Evolutionary conservation across 1,284 basidiomycete species (phyloP).

Genomic region (Rhodotorula mucilaginosa): DNA sequence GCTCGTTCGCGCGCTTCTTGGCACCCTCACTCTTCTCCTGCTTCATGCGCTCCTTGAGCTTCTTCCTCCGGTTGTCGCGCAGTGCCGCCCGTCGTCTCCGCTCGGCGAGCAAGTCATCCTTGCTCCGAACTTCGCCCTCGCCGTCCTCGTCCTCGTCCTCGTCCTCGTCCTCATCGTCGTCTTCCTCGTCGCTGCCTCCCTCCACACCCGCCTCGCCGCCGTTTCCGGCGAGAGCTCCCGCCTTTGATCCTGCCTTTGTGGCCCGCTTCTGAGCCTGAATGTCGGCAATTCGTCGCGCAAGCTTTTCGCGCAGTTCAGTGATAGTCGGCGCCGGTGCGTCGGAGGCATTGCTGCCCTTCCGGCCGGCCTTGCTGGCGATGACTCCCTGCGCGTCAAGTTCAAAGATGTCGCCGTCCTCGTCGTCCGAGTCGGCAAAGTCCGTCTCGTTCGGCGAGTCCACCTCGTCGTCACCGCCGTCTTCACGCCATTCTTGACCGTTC

Average conservation of each 20-base stretch:
- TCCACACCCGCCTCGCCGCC: not conserved
- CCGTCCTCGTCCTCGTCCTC: conserved; percentile 52
- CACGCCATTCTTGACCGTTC: conserved; percentile 28
- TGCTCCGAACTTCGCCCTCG: conserved; percentile 51
- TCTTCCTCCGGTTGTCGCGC: conserved; percentile 75
- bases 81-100: conserved; percentile 70
- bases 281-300: conserved; percentile 72
- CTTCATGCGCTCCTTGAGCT: conserved; percentile 75
- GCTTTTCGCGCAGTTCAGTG: conserved; percentile 67
- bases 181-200: conserved; percentile 1
- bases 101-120: conserved; percentile 78
- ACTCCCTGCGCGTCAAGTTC: conserved; percentile 44
- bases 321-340: conserved; percentile 52
- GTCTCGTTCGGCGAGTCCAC: conserved; percentile 47
- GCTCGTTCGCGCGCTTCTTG: conserved; percentile 57
- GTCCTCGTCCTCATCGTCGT: conserved; percentile 47
- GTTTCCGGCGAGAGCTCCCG: not conserved
- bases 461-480: conserved; percentile 20
- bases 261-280: conserved; percentile 58
- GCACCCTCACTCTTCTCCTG: conserved; percentile 61
- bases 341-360: conserved; percentile 54
- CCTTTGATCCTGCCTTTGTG: conserved; percentile 39
- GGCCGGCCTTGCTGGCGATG: conserved; percentile 58
- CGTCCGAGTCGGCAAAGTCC: conserved; percentile 46
- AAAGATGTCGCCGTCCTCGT: conserved; percentile 47